Conservation (phyloP, 2,329 filamentous ascomycete genomes). For the Lachnellula hyalina region DNA sequence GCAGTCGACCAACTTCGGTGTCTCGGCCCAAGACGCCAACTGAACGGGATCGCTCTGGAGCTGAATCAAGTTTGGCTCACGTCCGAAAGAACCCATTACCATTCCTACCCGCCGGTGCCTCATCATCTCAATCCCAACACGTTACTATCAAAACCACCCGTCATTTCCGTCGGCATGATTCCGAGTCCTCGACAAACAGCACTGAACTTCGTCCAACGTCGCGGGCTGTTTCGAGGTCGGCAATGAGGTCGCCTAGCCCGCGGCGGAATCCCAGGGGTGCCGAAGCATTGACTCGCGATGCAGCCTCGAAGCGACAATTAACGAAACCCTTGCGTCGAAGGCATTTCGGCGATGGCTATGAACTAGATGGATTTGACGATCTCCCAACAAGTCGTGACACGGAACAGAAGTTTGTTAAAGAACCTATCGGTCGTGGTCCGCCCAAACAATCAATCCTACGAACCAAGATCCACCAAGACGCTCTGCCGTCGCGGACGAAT, state of each 20-base stretch:
- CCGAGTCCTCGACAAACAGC: conserved; percentile 60
- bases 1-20: conserved; percentile 43
- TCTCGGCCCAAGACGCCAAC: conserved; percentile 67
- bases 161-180: conserved; percentile 74
- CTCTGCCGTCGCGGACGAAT: conserved; percentile 47
- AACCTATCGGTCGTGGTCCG: conserved; percentile 63
- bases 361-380: conserved; percentile 92
- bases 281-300: conserved; percentile 34
- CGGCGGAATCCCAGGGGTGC: conserved; percentile 41
- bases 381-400: conserved; percentile 78
- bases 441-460: conserved; percentile 55
- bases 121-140: conserved; percentile 73
- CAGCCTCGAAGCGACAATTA: conserved; percentile 61
- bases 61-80: conserved; percentile 47
- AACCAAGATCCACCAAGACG: conserved; percentile 52
- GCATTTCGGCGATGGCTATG: conserved; percentile 86
- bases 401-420: conserved; percentile 79
- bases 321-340: conserved; percentile 65
- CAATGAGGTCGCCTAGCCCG: conserved; percentile 53
- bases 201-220: conserved; percentile 54
- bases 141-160: conserved; percentile 65
- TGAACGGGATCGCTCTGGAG: conserved; percentile 45
- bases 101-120: conserved; percentile 73
- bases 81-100: conserved; percentile 59
- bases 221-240: conserved; percentile 52